Evolutionary conservation across 495 filamentous ascomycete species (phyloP), one percentile per base, ranked within the genome.

Genomic region (Glarea lozoyensis): DNA sequence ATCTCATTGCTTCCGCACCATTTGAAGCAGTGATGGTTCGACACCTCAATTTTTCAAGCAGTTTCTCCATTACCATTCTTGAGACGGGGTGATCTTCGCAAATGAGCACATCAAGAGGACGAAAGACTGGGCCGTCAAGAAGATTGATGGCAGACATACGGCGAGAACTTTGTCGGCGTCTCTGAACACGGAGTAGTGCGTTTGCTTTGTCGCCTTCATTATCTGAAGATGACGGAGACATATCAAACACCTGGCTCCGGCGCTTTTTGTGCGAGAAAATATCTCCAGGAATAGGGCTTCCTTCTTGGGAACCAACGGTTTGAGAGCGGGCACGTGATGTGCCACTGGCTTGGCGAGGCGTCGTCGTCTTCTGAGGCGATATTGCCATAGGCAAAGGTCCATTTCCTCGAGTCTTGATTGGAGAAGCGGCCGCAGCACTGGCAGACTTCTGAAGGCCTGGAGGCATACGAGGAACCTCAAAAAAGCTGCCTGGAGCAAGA

Each of bases 51-150:
- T 94, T 97, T 61, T 97, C 93, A 33, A 97, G 77, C 4, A 97
- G 65, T 45, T 89, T 86, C 57, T 97, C 92, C 92, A 97, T 95
- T 17, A 98, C 88, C 61, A 97, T 70, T 34, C 88, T 76, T 12
- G 90, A 95, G n/a, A 97, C 88, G 1, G 93, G 93, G 57, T 97
- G 92, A 60, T 97, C 93, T 64, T 98, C 92, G 60, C 92, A 97
- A 40, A 98, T 89, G 21, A 98, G 72, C 15, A 98, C 83, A 62
- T 98, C 88, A 29, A 98, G 62, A 36, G 92, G 86, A 16, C 93
- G 79, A 62, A 95, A 98, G 25, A 79, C 64, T 10, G 93, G 93
- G 0, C 85, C 84, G 47, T 88, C 88, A 22, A 77, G 70, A 23
- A 92, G 56, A 42, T 77, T 85, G 43, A 97, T 86, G 48, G 90